A percentile compares a stretch with the other conserved stretches of the same genome.
phyloP scores from a whole-genome alignment of 2,329 filamentous ascomycete species.

The Talaromyces sp. region DNA sequence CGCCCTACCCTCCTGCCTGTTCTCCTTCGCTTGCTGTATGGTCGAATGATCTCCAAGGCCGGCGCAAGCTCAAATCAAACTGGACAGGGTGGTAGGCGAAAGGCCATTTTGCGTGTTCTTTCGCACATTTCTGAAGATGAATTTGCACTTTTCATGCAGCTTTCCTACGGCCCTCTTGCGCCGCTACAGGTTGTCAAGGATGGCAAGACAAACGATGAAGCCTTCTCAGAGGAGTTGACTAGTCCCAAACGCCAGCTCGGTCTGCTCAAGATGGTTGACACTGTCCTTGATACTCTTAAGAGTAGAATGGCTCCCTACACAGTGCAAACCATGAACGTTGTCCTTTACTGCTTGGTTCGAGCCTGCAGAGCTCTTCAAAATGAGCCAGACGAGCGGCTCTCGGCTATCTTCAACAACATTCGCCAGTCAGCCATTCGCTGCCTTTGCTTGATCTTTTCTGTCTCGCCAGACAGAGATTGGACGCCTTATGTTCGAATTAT shows the following conservation, averaged over 20 bases:
- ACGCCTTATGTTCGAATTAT: constrained; percentile 69
- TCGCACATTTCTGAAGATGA: constrained; percentile 75
- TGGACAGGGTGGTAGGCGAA: constrained; percentile 77
- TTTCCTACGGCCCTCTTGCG: constrained; percentile 73
- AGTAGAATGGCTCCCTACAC: constrained; percentile 70
- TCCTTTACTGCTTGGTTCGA: constrained; percentile 78
- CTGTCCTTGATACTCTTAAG: constrained; percentile 83
- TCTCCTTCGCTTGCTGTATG: constrained; percentile 83
- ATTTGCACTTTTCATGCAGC: constrained; percentile 77
- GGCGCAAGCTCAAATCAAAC: constrained; percentile 75
- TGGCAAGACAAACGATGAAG: constrained; percentile 52
- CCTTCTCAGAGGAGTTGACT: constrained; percentile 63
- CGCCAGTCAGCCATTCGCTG: constrained; percentile 72
- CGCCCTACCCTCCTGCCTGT: constrained; percentile 77
- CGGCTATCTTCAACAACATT: constrained; percentile 51
- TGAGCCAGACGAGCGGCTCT: constrained; percentile 36
- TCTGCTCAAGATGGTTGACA: constrained; percentile 86
- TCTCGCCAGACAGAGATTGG: constrained; percentile 73
- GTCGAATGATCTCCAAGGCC: constrained; percentile 81
- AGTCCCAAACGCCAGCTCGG: constrained; percentile 80
- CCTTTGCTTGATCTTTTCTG: constrained; percentile 75
- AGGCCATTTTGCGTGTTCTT: constrained; percentile 72
- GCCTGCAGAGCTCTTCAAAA: constrained; percentile 60
- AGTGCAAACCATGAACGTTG: constrained; percentile 69
- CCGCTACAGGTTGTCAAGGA: constrained; percentile 62